Percentiles rank a stretch among this genome's conserved stretches.
Conservation (phyloP, 345 rosid genomes). For the Syzygium aromaticum region DNA sequence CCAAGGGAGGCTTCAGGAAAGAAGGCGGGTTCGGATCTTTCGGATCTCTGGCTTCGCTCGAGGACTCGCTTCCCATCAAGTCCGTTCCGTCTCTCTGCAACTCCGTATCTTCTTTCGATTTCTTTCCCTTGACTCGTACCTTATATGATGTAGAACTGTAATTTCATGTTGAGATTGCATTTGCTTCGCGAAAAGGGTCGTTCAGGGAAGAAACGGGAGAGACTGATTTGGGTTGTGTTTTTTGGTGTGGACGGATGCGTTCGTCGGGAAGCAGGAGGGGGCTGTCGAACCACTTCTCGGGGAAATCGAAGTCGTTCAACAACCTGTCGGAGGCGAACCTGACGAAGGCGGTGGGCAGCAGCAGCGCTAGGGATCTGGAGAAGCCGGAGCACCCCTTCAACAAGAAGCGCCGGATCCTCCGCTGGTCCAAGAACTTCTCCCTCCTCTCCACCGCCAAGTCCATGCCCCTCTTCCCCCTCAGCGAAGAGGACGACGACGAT, state of each 20-base stretch:
- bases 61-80: slow-evolving; percentile 8
- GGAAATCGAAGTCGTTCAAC: slow-evolving; percentile 79
- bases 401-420: slow-evolving; percentile 56
- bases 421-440: slow-evolving; percentile 26
- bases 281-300: slow-evolving; percentile 61
- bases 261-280: slow-evolving; percentile 49
- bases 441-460: slow-evolving; percentile 42
- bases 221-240: not conserved
- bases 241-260: not conserved
- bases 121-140: not conserved
- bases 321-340: slow-evolving; percentile 57
- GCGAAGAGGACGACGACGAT: slow-evolving; percentile 21
- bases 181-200: not conserved
- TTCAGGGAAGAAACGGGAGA: not conserved
- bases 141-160: not conserved
- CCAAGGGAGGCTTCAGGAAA: not conserved
- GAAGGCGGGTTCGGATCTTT: slow-evolving; percentile 7
- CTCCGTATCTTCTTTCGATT: not conserved
- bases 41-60: slow-evolving; percentile 5
- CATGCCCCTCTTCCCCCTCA: slow-evolving; percentile 62
- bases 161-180: not conserved
- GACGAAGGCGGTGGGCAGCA: slow-evolving; percentile 23
- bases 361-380: slow-evolving; percentile 38
- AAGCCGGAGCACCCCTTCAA: slow-evolving; percentile 72
- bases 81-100: not conserved